These are phyloP conservation scores for Helotiales sp. DNA, from an alignment of 2,329 filamentous ascomycete genomes.

Conservation along the genomic window DNA sequence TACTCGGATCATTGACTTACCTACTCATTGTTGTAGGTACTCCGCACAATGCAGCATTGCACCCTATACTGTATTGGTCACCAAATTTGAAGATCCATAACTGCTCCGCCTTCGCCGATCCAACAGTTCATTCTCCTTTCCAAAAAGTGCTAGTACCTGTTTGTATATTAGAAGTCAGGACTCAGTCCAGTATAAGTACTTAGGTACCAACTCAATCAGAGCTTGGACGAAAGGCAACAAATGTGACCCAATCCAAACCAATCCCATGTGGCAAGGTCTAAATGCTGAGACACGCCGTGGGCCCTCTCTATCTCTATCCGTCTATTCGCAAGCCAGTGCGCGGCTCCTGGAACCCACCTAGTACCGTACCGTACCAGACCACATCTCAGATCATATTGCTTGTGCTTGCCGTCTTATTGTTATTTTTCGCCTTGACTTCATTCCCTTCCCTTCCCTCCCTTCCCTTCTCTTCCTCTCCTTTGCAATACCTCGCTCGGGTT, in stretches of 20 bases:
- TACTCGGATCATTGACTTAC: too few relatives aligned
- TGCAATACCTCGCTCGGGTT: too few relatives aligned
- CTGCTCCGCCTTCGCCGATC: too few relatives aligned
- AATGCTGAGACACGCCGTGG: background rate
- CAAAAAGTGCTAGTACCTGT: background rate
- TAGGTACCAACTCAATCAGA: background rate
- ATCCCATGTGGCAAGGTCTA: background rate
- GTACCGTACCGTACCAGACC: too few relatives aligned
- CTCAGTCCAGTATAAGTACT: too few relatives aligned
- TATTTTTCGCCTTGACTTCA: background rate
- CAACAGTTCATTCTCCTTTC: too few relatives aligned
- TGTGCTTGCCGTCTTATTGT: background rate
- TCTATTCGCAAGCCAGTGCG: conserved; percentile 4
- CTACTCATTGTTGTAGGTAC: too few relatives aligned
- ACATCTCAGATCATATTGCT: background rate
- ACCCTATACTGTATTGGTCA: too few relatives aligned
- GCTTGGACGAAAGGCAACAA: background rate
- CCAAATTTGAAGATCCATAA: too few relatives aligned
- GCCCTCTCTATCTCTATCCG: background rate
- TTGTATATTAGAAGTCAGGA: too few relatives aligned
- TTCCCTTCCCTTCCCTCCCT: background rate
- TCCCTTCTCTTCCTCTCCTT: background rate
- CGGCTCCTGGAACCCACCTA: background rate
- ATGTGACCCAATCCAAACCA: background rate
- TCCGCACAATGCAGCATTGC: too few relatives aligned